A percentile compares a stretch with the other conserved stretches of the same genome.
phyloP scores from a whole-genome alignment of 2,329 filamentous ascomycete genomes.

The Fusarium hostae region DNA sequence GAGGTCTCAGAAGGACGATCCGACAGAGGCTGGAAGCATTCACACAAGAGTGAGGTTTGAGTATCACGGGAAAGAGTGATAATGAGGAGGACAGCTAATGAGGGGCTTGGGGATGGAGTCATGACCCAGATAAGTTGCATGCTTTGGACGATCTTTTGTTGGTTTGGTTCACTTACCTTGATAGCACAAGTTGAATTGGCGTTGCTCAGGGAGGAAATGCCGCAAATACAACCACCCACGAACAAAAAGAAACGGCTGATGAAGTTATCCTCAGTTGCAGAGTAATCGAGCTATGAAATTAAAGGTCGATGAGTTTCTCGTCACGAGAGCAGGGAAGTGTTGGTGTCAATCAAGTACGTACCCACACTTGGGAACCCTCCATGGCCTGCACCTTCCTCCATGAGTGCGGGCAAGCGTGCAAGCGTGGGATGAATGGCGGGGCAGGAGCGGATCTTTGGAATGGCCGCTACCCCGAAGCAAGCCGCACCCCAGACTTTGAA shows the following conservation, averaged over 20 bases:
- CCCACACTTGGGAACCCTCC: background rate
- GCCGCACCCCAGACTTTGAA: constrained; percentile 6
- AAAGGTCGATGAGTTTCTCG: constrained; percentile 5
- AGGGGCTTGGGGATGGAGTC: constrained; percentile 35
- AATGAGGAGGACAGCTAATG: constrained; percentile 18
- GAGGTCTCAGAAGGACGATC: background rate
- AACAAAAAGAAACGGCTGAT: background rate
- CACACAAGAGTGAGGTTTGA: background rate
- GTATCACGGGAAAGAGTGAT: constrained; percentile 4
- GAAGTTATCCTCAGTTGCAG: background rate
- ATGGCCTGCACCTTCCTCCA: background rate
- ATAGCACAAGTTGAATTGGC: background rate
- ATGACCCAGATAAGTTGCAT: constrained; percentile 22
- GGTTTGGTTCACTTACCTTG: constrained; percentile 28
- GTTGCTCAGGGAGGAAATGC: background rate
- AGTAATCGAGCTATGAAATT: constrained; percentile 1
- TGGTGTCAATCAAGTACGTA: constrained; percentile 9
- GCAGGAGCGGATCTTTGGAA: constrained; percentile 44
- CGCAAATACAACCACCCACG: background rate
- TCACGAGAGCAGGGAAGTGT: constrained; percentile 26
- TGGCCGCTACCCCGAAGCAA: constrained; percentile 40
- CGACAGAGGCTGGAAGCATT: background rate
- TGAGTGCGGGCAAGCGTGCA: background rate
- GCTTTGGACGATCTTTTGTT: constrained; percentile 14
- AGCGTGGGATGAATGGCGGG: constrained; percentile 17